A percentile compares a stretch with the other conserved stretches of the same genome.
Evolutionary conservation across 495 filamentous ascomycete genomes (phyloP).

Genomic region (Viridothelium virens): DNA sequence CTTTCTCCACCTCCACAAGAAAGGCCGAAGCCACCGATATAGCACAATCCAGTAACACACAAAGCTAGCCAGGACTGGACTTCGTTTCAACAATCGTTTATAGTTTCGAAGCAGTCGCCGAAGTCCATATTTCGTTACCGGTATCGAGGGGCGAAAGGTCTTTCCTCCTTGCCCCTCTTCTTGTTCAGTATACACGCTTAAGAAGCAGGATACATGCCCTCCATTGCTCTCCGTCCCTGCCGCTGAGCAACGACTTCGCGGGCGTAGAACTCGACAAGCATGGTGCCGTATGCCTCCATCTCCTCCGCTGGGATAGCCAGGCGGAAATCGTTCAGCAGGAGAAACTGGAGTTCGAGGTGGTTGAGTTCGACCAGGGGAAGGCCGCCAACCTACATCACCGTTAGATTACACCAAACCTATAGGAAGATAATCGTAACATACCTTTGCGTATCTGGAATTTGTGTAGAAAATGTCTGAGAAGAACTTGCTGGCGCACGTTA

Average conservation of each 20-base stretch:
- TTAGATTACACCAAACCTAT: conserved; percentile 7
- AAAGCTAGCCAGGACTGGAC: neutral
- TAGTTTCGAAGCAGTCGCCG: neutral
- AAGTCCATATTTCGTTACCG: neutral
- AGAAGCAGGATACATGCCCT: conserved; percentile 11
- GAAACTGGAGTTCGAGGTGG: conserved; percentile 92
- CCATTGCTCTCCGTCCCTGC: conserved; percentile 12
- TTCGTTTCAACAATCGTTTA: neutral
- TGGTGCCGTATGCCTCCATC: conserved; percentile 93
- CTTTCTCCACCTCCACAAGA: neutral
- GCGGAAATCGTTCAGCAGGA: conserved; percentile 93
- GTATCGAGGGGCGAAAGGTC: neutral
- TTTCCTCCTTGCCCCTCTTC: no score
- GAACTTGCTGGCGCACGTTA: conserved; percentile 98
- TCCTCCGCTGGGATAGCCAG: conserved; percentile 91
- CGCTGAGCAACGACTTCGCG: conserved; percentile 76
- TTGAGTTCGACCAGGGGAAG: conserved; percentile 95
- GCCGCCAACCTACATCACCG: conserved; percentile 68
- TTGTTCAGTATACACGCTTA: neutral
- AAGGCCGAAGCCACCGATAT: neutral
- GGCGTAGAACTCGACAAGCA: conserved; percentile 98
- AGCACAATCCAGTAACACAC: neutral
- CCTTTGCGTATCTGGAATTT: conserved; percentile 98
- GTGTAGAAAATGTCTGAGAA: conserved; percentile 99
- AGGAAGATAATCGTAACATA: conserved; percentile 36